Percentiles rank a stretch among this genome's conserved stretches.
Conservation (phyloP, 1,284 basidiomycete species). For the Tremellales sp. region DNA sequence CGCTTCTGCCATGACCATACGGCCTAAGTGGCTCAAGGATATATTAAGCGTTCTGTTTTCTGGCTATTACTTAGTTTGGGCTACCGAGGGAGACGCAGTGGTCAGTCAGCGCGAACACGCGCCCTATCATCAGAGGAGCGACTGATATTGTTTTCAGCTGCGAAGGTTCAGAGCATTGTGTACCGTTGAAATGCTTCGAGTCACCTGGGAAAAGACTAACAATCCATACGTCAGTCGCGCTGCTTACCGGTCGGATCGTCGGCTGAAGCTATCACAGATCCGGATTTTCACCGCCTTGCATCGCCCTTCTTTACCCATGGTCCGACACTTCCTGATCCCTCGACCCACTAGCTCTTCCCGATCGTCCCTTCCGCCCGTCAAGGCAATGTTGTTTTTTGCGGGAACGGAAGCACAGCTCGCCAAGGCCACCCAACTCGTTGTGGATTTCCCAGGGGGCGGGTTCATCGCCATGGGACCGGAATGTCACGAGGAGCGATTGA, state of each 20-base stretch:
- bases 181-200: slow-evolving; percentile 90
- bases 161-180: slow-evolving; percentile 85
- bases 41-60: slow-evolving; percentile 79
- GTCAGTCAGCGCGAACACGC: too few species aligned
- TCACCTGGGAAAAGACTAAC: slow-evolving; percentile 93
- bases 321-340: slow-evolving; percentile 72
- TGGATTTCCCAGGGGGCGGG: slow-evolving; percentile 93
- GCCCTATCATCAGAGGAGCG: too few species aligned
- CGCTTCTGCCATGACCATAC: slow-evolving; percentile 87
- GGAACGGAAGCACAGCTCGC: slow-evolving; percentile 65
- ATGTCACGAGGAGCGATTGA: slow-evolving; percentile 91
- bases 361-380: slow-evolving; percentile 65
- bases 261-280: slow-evolving; percentile 58
- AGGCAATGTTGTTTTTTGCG: slow-evolving; percentile 78
- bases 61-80: slow-evolving; percentile 88
- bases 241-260: background rate
- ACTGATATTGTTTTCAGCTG: slow-evolving; percentile 56
- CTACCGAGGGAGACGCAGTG: slow-evolving; percentile 91
- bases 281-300: slow-evolving; percentile 62
- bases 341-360: slow-evolving; percentile 73
- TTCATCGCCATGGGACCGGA: slow-evolving; percentile 93
- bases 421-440: slow-evolving; percentile 69
- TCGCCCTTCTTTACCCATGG: slow-evolving; percentile 59
- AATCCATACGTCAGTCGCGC: slow-evolving; percentile 73
- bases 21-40: slow-evolving; percentile 88